Percentiles rank a stretch among this genome's conserved stretches.
Evolutionary conservation across 108 stramenopile species (phyloP).

Genomic region (Conticribra guillardii): DNA sequence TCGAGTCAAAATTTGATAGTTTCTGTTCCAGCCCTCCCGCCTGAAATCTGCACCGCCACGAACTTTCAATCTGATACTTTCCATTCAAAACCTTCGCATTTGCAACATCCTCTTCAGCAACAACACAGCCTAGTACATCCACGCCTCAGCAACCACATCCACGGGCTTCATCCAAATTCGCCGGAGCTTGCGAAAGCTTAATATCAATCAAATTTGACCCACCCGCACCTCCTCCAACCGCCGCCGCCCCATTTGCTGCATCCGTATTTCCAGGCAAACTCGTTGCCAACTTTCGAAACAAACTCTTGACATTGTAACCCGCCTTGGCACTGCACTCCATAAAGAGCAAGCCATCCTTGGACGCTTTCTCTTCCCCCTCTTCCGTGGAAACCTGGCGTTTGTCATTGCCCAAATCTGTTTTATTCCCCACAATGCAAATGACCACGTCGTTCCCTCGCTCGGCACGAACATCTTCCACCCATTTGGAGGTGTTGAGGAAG

Average conservation of each 20-base stretch:
- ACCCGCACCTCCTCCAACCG: constrained; percentile 34
- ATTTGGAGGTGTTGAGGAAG: constrained; percentile 97
- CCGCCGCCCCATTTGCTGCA: constrained; percentile 51
- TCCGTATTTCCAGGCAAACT: constrained; percentile 94
- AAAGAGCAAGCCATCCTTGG: constrained; percentile 93
- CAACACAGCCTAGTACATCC: no score
- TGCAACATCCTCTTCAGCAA: background rate
- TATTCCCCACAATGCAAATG: constrained; percentile 98
- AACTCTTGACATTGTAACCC: constrained; percentile 96
- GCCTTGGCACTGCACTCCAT: constrained; percentile 99
- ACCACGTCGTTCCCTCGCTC: constrained; percentile 98
- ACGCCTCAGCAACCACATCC: constrained; percentile 81
- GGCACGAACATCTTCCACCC: constrained; percentile 98
- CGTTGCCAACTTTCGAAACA: constrained; percentile 97
- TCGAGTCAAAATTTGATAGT: no score
- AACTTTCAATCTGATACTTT: background rate
- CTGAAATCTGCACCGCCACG: no score
- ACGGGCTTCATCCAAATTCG: constrained; percentile 88
- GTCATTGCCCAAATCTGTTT: constrained; percentile 97
- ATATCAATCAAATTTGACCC: constrained; percentile 93
- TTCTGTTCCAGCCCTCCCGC: no score
- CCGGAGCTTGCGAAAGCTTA: constrained; percentile 90
- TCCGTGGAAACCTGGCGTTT: constrained; percentile 96
- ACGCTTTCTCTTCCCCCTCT: constrained; percentile 97
- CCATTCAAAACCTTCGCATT: background rate